phyloP scores from a whole-genome alignment of 352 stramenopile species.

The Phytophthora meadii region DNA sequence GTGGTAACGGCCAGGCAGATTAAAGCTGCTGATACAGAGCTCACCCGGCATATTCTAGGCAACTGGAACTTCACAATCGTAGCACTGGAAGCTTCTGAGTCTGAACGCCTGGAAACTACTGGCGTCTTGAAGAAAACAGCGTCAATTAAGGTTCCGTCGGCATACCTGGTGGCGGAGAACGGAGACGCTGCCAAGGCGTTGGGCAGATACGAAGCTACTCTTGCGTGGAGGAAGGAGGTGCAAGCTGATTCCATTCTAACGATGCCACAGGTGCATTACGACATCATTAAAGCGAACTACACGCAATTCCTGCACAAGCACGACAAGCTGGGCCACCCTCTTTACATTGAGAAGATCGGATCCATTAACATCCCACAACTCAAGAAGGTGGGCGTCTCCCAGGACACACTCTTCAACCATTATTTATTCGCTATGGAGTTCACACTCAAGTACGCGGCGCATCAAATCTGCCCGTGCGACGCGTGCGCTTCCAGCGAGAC shows the following conservation, averaged over 20 bases:
- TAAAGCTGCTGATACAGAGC: constrained; percentile 9
- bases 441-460: constrained; percentile 77
- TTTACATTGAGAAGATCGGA: constrained; percentile 86
- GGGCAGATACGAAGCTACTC: constrained; percentile 66
- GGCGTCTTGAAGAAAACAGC: constrained; percentile 18
- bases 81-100: constrained; percentile 63
- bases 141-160: constrained; percentile 49
- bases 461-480: constrained; percentile 59
- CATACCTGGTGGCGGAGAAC: constrained; percentile 76
- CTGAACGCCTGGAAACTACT: constrained; percentile 43
- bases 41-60: constrained; percentile 28
- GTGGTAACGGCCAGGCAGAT: constrained; percentile 50
- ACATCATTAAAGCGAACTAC: constrained; percentile 68
- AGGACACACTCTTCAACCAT: constrained; percentile 80
- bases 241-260: constrained; percentile 73
- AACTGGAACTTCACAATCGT: constrained; percentile 76
- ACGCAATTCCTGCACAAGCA: constrained; percentile 74
- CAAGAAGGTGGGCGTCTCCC: constrained; percentile 66
- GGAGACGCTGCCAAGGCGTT: constrained; percentile 64
- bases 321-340: constrained; percentile 77
- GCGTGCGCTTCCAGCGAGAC: constrained; percentile 72
- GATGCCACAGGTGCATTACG: constrained; percentile 65
- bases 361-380: constrained; percentile 87
- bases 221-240: constrained; percentile 82
- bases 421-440: constrained; percentile 91